A percentile compares a stretch with the other conserved stretches of the same genome.
Conservation (phyloP, 31 red algal species). For the Asparagopsis taxiformis region DNA sequence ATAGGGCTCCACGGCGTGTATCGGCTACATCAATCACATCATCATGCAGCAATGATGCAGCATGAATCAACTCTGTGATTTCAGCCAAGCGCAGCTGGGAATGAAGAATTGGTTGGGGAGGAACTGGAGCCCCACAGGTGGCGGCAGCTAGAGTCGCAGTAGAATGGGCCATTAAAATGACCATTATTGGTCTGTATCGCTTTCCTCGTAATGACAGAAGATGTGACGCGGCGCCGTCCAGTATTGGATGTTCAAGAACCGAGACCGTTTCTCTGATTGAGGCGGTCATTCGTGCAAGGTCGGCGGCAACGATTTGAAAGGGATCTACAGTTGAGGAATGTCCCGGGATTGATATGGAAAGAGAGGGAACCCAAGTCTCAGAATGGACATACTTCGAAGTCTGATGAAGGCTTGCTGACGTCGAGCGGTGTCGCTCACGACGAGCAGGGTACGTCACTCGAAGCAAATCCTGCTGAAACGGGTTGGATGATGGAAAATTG, state of each 20-base stretch:
- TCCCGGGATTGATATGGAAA: constrained; percentile 27
- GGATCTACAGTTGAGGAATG: constrained; percentile 67
- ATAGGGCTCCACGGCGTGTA: constrained; percentile 66
- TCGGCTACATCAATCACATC: constrained; percentile 97
- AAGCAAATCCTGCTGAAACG: too few species aligned
- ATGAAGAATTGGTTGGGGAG: constrained; percentile 7
- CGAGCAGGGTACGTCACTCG: too few species aligned
- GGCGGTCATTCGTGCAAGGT: constrained; percentile 51
- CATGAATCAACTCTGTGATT: constrained; percentile 98
- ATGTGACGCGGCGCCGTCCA: constrained; percentile 84
- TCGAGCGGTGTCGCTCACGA: too few species aligned
- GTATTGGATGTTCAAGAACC: constrained; percentile 76
- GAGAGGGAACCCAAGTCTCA: constrained; percentile 43
- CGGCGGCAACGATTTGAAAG: constrained; percentile 48
- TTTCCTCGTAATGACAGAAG: constrained; percentile 89
- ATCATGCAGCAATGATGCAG: constrained; percentile 95
- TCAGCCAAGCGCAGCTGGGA: constrained; percentile 80
- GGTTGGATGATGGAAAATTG: too few species aligned
- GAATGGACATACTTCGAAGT: too few species aligned
- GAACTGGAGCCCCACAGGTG: neutral
- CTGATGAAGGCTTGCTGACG: too few species aligned
- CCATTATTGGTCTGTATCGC: constrained; percentile 87
- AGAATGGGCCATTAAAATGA: constrained; percentile 91
- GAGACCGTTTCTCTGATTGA: constrained; percentile 69
- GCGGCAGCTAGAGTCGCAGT: constrained; percentile 36